Conservation (phyloP, 306 rosid species). For the Lathyrus oleraceus region DNA sequence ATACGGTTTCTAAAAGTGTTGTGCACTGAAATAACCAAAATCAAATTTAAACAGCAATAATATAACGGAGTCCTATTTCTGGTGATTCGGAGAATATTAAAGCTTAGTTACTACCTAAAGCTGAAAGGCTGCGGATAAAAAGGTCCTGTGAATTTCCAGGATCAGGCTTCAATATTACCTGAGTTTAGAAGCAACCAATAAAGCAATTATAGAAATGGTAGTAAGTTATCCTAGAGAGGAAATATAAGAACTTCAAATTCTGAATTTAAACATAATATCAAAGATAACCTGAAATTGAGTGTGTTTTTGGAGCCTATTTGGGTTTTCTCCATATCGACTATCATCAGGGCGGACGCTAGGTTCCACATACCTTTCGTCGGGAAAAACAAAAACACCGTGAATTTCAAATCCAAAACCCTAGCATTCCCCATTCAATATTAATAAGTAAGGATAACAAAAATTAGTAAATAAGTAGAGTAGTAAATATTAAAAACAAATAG, state of each 20-base stretch:
- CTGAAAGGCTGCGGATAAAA: conserved; percentile 81
- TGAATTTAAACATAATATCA: conserved; percentile 11
- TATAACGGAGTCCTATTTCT: conserved; percentile 16
- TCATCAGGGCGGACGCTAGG: conserved; percentile 96
- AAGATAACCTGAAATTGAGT: conserved; percentile 87
- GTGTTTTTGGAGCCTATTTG: conserved; percentile 95
- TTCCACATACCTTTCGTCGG: conserved; percentile 70
- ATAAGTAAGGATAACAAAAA: conserved; percentile 23
- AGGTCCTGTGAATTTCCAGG: conserved; percentile 99
- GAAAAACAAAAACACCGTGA: conserved; percentile 40
- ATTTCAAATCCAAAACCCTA: conserved; percentile 33
- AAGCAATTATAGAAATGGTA: conserved; percentile 14
- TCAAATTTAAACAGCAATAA: conserved; percentile 25
- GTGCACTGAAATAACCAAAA: conserved; percentile 21
- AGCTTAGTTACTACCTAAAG: conserved; percentile 62
- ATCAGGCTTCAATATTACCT: conserved; percentile 98
- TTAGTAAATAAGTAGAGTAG: not conserved
- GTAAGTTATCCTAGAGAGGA: conserved; percentile 14
- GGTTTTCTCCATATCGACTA: conserved; percentile 97
- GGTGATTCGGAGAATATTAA: conserved; percentile 26
- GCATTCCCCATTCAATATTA: not conserved
- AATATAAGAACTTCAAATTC: conserved; percentile 23
- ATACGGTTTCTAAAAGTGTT: not conserved
- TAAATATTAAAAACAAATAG: not conserved
- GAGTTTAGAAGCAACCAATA: conserved; percentile 38